A percentile compares a stretch with the other conserved stretches of the same genome.
phyloP scores from a whole-genome alignment of 306 rosid genomes.

The Quillaja saponaria region DNA sequence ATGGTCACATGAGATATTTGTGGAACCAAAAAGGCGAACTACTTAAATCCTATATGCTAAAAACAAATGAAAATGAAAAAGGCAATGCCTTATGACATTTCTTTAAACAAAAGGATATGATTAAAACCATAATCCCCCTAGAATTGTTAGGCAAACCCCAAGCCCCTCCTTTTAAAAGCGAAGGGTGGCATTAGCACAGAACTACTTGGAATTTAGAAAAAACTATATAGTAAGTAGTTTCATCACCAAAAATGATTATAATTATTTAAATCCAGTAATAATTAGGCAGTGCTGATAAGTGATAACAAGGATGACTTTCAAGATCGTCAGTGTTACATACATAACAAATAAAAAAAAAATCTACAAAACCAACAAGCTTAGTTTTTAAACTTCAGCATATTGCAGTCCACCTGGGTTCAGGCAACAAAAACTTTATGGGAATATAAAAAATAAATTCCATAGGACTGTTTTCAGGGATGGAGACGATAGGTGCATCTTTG shows the following conservation, averaged over 20 bases:
- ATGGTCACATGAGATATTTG: not conserved
- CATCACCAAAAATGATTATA: not conserved
- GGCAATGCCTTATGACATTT: not conserved
- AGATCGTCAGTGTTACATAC: not conserved
- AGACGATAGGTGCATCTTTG: too few species aligned
- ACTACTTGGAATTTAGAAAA: not conserved
- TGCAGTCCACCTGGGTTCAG: too few species aligned
- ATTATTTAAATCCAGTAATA: not conserved
- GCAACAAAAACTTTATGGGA: too few species aligned
- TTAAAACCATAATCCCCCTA: not conserved
- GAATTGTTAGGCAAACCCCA: not conserved
- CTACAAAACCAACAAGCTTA: too few species aligned
- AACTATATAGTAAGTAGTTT: not conserved
- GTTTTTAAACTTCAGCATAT: too few species aligned
- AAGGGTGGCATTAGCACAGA: not conserved
- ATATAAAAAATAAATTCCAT: too few species aligned
- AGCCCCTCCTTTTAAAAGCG: not conserved
- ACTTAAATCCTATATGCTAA: not conserved
- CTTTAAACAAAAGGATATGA: not conserved
- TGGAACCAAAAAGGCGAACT: not conserved
- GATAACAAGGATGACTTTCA: not conserved
- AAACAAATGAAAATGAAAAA: slow-evolving; percentile 19
- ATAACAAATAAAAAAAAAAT: too few species aligned
- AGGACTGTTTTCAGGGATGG: too few species aligned
- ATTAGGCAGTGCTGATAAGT: too few species aligned